Base-by-base conservation (phyloP, 1,139 yeast species). In the Diutina rugosa region DNA sequence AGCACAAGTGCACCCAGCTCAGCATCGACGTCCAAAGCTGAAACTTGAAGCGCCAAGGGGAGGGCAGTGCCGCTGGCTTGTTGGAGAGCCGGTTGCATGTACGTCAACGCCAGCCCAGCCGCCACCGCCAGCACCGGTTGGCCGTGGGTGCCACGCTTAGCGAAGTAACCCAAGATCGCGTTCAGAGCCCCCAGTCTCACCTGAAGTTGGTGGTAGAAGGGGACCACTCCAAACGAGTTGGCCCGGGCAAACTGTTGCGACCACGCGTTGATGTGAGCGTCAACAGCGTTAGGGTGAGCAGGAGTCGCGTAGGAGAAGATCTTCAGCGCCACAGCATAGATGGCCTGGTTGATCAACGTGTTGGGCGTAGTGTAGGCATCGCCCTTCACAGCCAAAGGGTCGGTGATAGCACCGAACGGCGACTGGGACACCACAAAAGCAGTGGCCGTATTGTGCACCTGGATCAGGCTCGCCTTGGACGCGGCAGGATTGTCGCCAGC, bases 151-250 rank as follows among this genome's bases (percentile, higher is more conserved):
- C 76, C 76, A 55, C 74, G 72, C 16, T 56, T 44, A 30, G 55
- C 54, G 32, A 61, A 57, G 71, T 84, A 90, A 30, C 97, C 98
- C 58, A 88, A 74, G 56, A 93, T 76, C 49, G 89, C 81, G 62
- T 83, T 79, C 54, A 93, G 88, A 41, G 97, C 95, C 63, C 97
- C 98, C 1, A 87, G 76, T 67, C 97, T 81, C 55, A 89, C 81
- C 67, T 90, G 90, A 59, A 90, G 78, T 64, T 77, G 74, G 67
- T 78, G 77, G 63, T 81, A 71, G 57, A 74, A 75, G 53, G 90
- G 91, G 56, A 81, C 81, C 51, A 69, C 71, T 18, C 85, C 87
- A 56, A 71, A 68, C 9, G 81, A 74, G 65, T 86, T 86, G 56
- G 67, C 66, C 63, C 84, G 73, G 59, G 74, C 72, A 65, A 79